Evolutionary conservation across 345 rosid species (phyloP), one percentile per base, ranked within the genome.

Genomic region (Salix koriyanagi): DNA sequence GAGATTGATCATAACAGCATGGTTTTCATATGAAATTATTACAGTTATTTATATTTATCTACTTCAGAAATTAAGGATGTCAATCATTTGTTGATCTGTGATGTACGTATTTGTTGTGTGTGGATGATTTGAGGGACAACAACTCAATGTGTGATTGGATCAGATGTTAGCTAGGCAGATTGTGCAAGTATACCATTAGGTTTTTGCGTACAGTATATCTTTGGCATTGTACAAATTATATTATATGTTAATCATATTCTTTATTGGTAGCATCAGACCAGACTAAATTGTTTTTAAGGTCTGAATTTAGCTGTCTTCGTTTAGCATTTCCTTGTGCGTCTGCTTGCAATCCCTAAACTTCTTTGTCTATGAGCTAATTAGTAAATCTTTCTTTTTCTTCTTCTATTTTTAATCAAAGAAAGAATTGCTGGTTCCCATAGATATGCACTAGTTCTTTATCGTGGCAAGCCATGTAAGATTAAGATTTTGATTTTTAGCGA

Each of bases 1-100:
- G 89, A 86, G 58, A 56, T 83, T 71, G 87, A 85, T n/a, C 64
- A 58, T 56, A 80, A 83, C 67, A 83, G 76, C 54, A 65, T 69
- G 83, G 79, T 79, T 48, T 81, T 90, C 81, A 79, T 84, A 74
- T 85, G 75, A 87, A 18, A 32, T 19, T 30, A 67, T 2, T 41
- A 26, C 23, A 4, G 2, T 32, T 30, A 42, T n/a, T 25, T 62
- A 28, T 28, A 23, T 62, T 11, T 6, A 62, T 11, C 15, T 25
- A 23, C 30, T n/a, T 11, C 12, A 12, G 66, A 10, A 21, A 7
- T 56, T 6, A 32, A 30, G 23, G 10, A 34, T 66, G 39, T 30
- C 19, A 69, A 32, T 54, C 66, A 74, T 74, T 69, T 75, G 67
- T 70, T 70, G 79, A 75, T 74, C 70, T 41, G 52, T 46, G 44